Base-by-base conservation (phyloP, 352 stramenopile species). In the Globisporangium acanthophoron region DNA sequence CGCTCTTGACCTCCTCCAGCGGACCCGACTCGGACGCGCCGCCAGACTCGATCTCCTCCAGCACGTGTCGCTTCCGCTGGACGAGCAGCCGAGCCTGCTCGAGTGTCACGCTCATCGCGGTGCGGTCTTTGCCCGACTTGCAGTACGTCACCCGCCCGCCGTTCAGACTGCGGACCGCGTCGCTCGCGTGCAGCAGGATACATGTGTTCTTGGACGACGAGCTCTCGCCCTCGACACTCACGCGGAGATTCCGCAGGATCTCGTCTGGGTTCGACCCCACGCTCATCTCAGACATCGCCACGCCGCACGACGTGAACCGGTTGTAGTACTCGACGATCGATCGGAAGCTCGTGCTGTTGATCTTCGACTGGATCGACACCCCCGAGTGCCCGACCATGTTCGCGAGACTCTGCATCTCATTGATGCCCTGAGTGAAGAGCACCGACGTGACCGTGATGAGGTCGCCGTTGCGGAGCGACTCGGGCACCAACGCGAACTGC, bases 91-190 rank as follows among this genome's bases (percentile, higher is more conserved):
- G 83, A 20, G 94, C 88, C 62, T 98, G 86, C 62, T 98, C 97
- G 33, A 98, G 88, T 45, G 96, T 98, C 21, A 97, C 87, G 54
- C 95, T 96, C 96, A 99, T 99, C 12, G 93, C 96, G 12, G 96
- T 99, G 54, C 96, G 87, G 73, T 99, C 96, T 67, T 99, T 99
- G 31, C 96, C 96, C n/a, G 81, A 97, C 64, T 99, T 99, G 80
- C 96, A 99, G 78, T 98, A 99, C 0, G 97, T 97, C 31, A 97
- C 76, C 37, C 91, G 83, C 0, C 92, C 94, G 37, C 94, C 95
- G 51, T 96, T 90, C 21, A 99, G 64, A 61, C 85, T 91, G 18
- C 96, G 90, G 31, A 96, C 89, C 6, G 87, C 79, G 53, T 96
- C 87, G 3, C 69, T 80, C 0, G 88, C 85, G 54, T 92, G 79